Evolutionary conservation across 805 yeast genomes (phyloP), one percentile per base, ranked within the genome.

Genomic region (Starmerella apis): DNA sequence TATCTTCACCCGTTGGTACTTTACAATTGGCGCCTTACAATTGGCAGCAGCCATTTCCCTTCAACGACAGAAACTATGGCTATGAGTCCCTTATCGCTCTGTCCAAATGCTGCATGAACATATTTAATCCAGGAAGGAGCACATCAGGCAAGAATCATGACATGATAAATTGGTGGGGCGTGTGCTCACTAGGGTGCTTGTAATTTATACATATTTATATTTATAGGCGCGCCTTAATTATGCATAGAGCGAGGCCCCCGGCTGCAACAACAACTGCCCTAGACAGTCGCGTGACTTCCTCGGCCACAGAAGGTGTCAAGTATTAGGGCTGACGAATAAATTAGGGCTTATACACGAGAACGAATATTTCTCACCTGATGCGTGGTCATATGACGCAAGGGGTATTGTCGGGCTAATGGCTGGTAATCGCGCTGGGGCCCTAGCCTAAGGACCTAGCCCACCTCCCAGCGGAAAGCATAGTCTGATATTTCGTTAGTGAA

Each of bases 401-500:
- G 10, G 41, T 22, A 11, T 19, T 10, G 41, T 18, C 25, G 18
- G 13, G 41, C 41, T 37, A 37, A 37, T 37, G 41, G 41, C 41
- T 37, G 41, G 41, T 25, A 13, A 9, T 18, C 41, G 41, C 41
- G 25, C 27, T 14, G 1, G 43, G 16, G 44, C 24, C 33, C 33
- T 25, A 20, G 44, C 24, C 32, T 13, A 8, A 1, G 33, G 44
- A 41, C 44, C 44, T 27, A 41, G 44, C 44, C 44, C 33, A 41
- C 16, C 23, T 41, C 44, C 44, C 44, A 41, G 44, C 44, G 33
- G 30, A 27, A 27, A 25, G 44, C 24, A 22, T 41, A 41, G 44
- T 32, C 31, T 41, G 44, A 41, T 41, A 41, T 41, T 41, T 41
- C 44, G 44, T 18, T 41, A 28, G 36, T 30, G 36, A 28, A 30